Conservation (phyloP, 805 yeast species). For the Ogataea naganishii region DNA sequence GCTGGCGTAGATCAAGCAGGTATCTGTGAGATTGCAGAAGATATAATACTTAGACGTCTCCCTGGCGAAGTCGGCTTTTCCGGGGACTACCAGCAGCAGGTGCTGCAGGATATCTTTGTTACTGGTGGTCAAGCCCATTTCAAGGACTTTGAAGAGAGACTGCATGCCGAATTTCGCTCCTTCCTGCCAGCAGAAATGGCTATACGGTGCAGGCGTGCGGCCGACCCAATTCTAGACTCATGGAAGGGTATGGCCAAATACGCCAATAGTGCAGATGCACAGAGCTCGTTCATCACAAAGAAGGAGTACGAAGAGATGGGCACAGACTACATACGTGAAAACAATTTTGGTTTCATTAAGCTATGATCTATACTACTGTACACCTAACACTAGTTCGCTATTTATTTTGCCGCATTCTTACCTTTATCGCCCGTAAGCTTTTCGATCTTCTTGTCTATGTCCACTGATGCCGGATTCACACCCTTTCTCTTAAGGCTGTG, state of each 20-base stretch:
- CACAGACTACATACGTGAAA: conserved; percentile 80
- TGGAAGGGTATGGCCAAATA: conserved; percentile 94
- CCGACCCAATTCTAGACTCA: conserved; percentile 67
- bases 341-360: conserved; percentile 49
- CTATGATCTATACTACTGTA: conserved; percentile 5
- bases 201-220: conserved; percentile 52
- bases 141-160: conserved; percentile 57
- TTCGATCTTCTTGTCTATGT: conserved; percentile 18
- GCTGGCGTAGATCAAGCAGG: conserved; percentile 98
- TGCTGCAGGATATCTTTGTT: conserved; percentile 60
- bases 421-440: too few species aligned
- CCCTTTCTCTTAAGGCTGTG: conserved; percentile 62
- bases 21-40: conserved; percentile 66
- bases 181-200: conserved; percentile 64
- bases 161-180: conserved; percentile 58
- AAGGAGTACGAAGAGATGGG: conserved; percentile 85
- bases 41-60: conserved; percentile 51
- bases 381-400: neutral
- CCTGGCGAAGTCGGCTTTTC: conserved; percentile 41
- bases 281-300: conserved; percentile 45
- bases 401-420: too few species aligned
- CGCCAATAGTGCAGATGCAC: conserved; percentile 39
- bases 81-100: conserved; percentile 40
- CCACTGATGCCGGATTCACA: conserved; percentile 48
- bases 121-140: conserved; percentile 80